phyloP scores from a whole-genome alignment of 345 rosid species.

The Psidium friedrichsthalianum region DNA sequence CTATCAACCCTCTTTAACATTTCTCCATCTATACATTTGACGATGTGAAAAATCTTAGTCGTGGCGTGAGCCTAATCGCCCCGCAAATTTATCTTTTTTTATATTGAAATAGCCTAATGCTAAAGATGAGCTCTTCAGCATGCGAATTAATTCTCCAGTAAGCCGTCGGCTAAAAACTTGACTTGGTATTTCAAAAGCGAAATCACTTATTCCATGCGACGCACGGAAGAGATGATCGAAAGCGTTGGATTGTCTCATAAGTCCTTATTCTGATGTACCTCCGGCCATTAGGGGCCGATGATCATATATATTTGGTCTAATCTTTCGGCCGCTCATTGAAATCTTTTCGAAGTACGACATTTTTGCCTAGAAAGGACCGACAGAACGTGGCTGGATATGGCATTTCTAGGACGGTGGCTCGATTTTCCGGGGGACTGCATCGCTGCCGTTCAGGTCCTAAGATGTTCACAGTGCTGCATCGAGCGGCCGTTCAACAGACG shows the following conservation, averaged over 20 bases:
- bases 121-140: neutral
- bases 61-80: neutral
- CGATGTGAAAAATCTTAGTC: neutral
- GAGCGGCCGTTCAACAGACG: neutral
- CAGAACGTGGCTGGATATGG: neutral
- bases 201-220: neutral
- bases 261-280: fast-evolving
- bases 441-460: neutral
- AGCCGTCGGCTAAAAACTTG: neutral
- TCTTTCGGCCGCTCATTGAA: neutral
- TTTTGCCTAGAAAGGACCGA: neutral
- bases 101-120: too few relatives aligned
- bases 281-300: neutral
- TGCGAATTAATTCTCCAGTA: neutral
- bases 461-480: neutral
- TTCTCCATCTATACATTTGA: neutral
- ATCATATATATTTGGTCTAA: neutral
- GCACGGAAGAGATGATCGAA: fast-evolving
- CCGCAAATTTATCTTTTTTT: too few relatives aligned
- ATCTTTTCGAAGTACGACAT: neutral
- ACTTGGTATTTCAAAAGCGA: neutral
- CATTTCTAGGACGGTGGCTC: neutral
- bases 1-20: neutral
- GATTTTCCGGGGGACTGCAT: neutral
- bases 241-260: fast-evolving